Evolutionary conservation across 805 yeast species (phyloP).

Genomic region (Sungouiella thailandica): DNA sequence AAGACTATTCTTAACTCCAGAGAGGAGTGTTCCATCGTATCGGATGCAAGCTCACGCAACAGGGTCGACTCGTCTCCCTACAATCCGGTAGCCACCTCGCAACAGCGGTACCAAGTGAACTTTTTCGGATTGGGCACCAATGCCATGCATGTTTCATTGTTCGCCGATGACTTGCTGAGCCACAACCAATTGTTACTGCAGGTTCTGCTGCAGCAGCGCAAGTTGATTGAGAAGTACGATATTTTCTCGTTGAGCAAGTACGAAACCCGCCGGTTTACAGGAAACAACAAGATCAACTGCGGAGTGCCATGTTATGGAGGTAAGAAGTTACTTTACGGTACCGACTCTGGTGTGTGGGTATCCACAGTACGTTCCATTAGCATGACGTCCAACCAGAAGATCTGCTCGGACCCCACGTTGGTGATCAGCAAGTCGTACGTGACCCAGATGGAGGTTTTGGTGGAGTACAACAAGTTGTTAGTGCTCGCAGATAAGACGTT

Average conservation of each 20-base stretch:
- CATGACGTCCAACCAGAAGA: conserved; percentile 42
- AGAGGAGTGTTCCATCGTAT: conserved; percentile 30
- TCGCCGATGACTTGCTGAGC: conserved; percentile 50
- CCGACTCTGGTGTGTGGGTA: conserved; percentile 85
- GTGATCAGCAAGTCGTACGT: conserved; percentile 72
- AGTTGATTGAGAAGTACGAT: conserved; percentile 65
- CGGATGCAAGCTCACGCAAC: conserved; percentile 30
- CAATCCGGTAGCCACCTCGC: conserved; percentile 22
- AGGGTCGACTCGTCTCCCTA: conserved; percentile 23
- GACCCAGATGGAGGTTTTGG: conserved; percentile 85
- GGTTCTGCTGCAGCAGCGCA: conserved; percentile 72
- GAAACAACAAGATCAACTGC: conserved; percentile 76
- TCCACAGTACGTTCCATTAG: conserved; percentile 61
- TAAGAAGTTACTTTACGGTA: conserved; percentile 81
- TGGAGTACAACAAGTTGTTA: conserved; percentile 80
- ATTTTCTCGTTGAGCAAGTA: conserved; percentile 74
- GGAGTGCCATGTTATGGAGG: conserved; percentile 95
- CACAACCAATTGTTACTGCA: conserved; percentile 79
- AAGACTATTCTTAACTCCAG: conserved; percentile 35
- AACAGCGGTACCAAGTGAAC: conserved; percentile 43
- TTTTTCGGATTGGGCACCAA: conserved; percentile 50
- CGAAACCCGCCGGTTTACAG: conserved; percentile 70
- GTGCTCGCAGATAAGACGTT: conserved; percentile 78
- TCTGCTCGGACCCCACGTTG: conserved; percentile 68
- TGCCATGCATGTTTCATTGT: conserved; percentile 50